A percentile compares a stretch with the other conserved stretches of the same genome.
Evolutionary conservation across 352 stramenopile species (phyloP).

Genomic region (Phytopythium chamaehyphon): DNA sequence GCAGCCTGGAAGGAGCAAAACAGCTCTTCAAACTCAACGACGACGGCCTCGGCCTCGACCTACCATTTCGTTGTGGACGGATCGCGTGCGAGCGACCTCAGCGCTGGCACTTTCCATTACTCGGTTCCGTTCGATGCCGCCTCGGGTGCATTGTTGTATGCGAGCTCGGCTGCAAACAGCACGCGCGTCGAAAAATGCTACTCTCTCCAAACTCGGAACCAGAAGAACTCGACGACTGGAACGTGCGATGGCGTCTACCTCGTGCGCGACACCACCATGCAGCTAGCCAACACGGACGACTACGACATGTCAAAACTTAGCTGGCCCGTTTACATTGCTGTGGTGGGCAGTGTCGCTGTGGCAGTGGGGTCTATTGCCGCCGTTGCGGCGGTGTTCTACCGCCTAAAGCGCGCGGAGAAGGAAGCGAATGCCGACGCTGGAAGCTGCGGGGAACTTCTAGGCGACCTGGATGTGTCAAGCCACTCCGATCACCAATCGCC

Average conservation of each 20-base stretch:
- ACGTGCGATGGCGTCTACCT: conserved; percentile 68
- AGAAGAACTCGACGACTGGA: conserved; percentile 26
- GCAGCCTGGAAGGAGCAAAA: conserved; percentile 60
- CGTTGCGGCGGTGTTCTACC: conserved; percentile 47
- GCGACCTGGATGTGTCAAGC: conserved; percentile 15
- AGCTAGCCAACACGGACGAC: conserved; percentile 47
- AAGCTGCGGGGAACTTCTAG: conserved; percentile 32
- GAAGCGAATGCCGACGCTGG: conserved; percentile 14
- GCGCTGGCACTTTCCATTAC: conserved; percentile 64
- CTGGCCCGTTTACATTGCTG: conserved; percentile 43
- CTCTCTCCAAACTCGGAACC: conserved; percentile 67
- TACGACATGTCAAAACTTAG: conserved; percentile 56
- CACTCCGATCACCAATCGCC: conserved; percentile 1
- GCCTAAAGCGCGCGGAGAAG: conserved; percentile 27
- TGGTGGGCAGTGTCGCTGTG: conserved; percentile 56
- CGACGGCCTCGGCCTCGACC: conserved; percentile 12
- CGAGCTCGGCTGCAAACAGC: conserved; percentile 28
- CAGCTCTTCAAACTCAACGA: conserved; percentile 9
- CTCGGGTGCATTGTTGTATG: conserved; percentile 12
- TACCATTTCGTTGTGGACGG: conserved; percentile 80
- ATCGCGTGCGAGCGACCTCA: conserved; percentile 56
- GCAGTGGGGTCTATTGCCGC: conserved; percentile 40
- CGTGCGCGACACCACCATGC: conserved; percentile 53
- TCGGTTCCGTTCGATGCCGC: conserved; percentile 25
- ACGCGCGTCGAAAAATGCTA: conserved; percentile 53